phyloP scores from a whole-genome alignment of 176 grass and related monocot species.

The Avena eriantha region DNA sequence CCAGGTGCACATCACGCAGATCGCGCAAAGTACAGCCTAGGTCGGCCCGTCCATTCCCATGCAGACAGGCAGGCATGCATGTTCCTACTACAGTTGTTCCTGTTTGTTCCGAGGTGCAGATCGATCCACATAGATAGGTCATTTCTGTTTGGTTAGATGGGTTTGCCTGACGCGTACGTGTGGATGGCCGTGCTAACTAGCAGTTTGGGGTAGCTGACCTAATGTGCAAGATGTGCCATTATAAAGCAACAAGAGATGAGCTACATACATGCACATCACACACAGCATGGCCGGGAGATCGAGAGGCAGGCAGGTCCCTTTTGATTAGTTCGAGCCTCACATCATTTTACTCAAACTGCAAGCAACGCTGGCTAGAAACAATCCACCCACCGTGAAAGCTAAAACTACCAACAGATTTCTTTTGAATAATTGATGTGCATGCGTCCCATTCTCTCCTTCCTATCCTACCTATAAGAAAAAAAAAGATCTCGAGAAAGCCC shows the following conservation, averaged over 20 bases:
- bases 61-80: slow-evolving; percentile 30
- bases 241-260: slow-evolving; percentile 62
- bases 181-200: slow-evolving; percentile 20
- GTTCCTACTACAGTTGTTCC: not conserved
- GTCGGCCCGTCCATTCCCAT: slow-evolving; percentile 40
- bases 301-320: slow-evolving; percentile 34
- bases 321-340: slow-evolving; percentile 80
- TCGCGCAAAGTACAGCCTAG: slow-evolving; percentile 14
- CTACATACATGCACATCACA: slow-evolving; percentile 52
- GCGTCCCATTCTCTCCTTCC: slow-evolving; percentile 16
- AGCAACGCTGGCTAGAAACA: slow-evolving; percentile 69
- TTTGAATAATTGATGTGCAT: slow-evolving; percentile 40
- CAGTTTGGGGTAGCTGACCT: slow-evolving; percentile 58
- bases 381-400: slow-evolving; percentile 76
- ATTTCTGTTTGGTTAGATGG: slow-evolving; percentile 60
- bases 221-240: slow-evolving; percentile 43
- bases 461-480: slow-evolving; percentile 4
- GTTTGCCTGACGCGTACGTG: slow-evolving; percentile 34
- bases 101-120: slow-evolving; percentile 9
- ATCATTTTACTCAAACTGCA: slow-evolving; percentile 82
- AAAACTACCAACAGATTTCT: slow-evolving; percentile 50
- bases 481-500: not conserved
- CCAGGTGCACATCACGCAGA: slow-evolving; percentile 46
- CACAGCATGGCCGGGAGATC: slow-evolving; percentile 41
- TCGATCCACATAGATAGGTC: slow-evolving; percentile 1